Evolutionary conservation across 2,329 filamentous ascomycete genomes (phyloP).

Genomic region (Alternaria ethzedia): DNA sequence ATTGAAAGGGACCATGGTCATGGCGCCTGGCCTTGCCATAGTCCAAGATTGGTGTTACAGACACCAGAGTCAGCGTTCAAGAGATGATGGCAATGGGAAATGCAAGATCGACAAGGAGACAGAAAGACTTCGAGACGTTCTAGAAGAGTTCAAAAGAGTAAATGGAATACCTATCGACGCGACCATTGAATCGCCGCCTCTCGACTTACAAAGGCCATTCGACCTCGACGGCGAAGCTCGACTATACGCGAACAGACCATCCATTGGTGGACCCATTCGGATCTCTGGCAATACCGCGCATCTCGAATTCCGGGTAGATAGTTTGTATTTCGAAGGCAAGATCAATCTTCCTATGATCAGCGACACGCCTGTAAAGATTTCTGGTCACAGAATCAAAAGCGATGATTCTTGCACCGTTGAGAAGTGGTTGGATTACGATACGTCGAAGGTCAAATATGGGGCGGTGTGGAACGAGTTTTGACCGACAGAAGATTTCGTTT

Average conservation of each 20-base stretch:
- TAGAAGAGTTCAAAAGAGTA: not conserved
- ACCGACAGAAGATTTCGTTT: not conserved
- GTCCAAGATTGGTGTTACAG: not conserved
- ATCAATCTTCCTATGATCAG: not conserved
- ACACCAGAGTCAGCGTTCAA: not conserved
- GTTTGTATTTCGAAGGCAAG: not conserved
- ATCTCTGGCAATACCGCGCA: not conserved
- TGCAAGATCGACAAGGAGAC: not conserved
- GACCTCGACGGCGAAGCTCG: not conserved
- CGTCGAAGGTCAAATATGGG: not conserved
- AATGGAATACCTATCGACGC: not conserved
- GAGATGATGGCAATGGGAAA: not conserved
- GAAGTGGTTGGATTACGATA: not conserved
- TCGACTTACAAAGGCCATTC: not conserved
- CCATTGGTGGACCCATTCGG: not conserved
- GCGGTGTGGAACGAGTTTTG: not conserved
- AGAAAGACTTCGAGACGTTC: not conserved
- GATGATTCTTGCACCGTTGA: not conserved
- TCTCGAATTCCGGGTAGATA: not conserved
- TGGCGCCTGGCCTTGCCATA: not conserved
- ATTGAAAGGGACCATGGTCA: not conserved
- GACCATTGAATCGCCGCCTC: not conserved
- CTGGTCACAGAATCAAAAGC: not conserved
- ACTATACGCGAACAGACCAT: not conserved
- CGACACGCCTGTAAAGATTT: not conserved